Evolutionary conservation across 306 rosid genomes (phyloP), one percentile per base, ranked within the genome.

Genomic region (Glycine latifolia): DNA sequence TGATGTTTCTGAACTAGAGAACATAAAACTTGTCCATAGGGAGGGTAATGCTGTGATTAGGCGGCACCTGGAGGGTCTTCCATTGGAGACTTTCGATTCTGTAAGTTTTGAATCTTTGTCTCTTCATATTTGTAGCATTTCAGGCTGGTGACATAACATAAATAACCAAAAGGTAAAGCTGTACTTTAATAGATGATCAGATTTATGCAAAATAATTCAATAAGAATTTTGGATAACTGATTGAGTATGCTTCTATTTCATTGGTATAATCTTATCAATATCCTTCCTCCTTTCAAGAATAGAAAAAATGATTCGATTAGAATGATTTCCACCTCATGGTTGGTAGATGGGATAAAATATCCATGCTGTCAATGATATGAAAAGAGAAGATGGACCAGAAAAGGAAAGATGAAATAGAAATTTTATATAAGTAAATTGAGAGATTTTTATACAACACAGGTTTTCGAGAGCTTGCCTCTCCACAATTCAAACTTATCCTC

Each of bases 41-140:
- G 95, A 86, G 87, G 99, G 99, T 47, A 95, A 95, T 86, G 99
- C 97, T 85, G 99, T 95, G 69, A 93, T 93, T 76, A 89, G 92
- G 88, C 90, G 97, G 81, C 99, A 95, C 86, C 82, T 95, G 71
- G 99, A 95, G 90, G 83, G 62, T 78, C 97, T 95, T 87, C 99
- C 99, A 16, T 72, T 95, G 79, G 99, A 95, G 84, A 93, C 99
- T 79, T 95, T 95, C 87, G 99, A 95, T 89, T 95, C 99, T 78
- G 99, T 95, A 87, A 68, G 97, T 87, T 82, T 59, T 50, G 17
- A 70, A 41, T 61, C 68, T 74, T 70, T 72, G 33, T 76, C 2
- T 83, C 72, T 47, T 16, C 39, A 26, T 72, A 60, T 77, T 26
- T 76, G 20, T 71, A 69, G 70, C 61, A 71, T 70, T 47, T 8